phyloP scores from a whole-genome alignment of 2,329 filamentous ascomycete species.

The Ophidiomyces ophidiicola region DNA sequence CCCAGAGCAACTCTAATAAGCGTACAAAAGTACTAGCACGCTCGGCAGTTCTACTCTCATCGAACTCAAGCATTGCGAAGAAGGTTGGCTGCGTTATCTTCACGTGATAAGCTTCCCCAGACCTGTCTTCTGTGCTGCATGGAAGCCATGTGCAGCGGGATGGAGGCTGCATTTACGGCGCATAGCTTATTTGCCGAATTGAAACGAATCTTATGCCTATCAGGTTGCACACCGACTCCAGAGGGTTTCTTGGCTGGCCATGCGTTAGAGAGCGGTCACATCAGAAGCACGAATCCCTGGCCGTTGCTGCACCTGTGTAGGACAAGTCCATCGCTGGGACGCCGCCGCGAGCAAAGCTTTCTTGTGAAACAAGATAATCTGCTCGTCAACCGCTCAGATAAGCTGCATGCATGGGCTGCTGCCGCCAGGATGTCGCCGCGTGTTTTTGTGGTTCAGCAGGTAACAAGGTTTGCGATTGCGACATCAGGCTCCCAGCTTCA shows the following conservation, averaged over 20 bases:
- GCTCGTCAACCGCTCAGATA: neutral
- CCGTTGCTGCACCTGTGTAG: too few species aligned
- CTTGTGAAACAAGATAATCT: neutral
- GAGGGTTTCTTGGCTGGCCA: constrained; percentile 1
- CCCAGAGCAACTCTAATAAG: too few species aligned
- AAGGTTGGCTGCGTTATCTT: too few species aligned
- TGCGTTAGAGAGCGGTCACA: neutral
- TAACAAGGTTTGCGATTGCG: constrained; percentile 11
- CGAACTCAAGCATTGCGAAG: too few species aligned
- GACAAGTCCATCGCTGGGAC: too few species aligned
- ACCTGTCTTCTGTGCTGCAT: too few species aligned
- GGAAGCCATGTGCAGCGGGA: constrained; percentile 6
- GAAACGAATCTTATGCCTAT: neutral
- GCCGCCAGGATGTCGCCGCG: neutral
- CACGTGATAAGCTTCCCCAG: too few species aligned
- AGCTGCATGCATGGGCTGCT: too few species aligned
- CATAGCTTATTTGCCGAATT: constrained; percentile 5
- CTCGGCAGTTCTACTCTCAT: too few species aligned
- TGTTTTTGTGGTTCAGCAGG: constrained; percentile 3
- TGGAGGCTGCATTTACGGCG: neutral
- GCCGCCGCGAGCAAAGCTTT: constrained; percentile 1
- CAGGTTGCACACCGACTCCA: constrained; percentile 2
- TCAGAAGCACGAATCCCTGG: neutral
- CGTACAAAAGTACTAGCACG: too few species aligned
- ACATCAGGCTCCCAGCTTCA: constrained; percentile 10